These are phyloP conservation scores for Neohortaea acidophila DNA, from an alignment of 495 filamentous ascomycete species.

Conservation along the genomic window DNA sequence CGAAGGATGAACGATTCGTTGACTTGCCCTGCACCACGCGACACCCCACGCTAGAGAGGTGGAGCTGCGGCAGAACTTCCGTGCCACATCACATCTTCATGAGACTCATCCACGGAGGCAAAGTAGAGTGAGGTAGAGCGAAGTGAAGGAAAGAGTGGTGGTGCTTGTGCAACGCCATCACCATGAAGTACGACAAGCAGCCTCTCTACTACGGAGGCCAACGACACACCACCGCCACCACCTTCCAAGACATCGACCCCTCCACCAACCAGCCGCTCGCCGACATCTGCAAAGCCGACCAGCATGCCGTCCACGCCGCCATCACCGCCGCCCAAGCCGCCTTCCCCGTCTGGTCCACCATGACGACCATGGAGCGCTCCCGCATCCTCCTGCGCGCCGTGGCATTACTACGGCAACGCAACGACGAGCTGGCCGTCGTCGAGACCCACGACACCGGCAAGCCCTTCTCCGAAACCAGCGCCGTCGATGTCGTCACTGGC, in stretches of 20 bases:
- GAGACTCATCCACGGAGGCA: too few species aligned
- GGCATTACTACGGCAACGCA: constrained; percentile 45
- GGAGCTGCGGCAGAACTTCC: too few species aligned
- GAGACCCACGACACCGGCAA: constrained; percentile 66
- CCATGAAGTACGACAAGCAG: constrained; percentile 29
- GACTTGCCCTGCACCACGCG: too few species aligned
- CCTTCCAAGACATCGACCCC: constrained; percentile 54
- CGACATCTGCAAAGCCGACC: constrained; percentile 46
- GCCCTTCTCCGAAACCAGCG: constrained; percentile 57
- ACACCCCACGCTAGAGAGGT: too few species aligned
- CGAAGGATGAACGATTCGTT: too few species aligned
- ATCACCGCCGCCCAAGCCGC: constrained; percentile 44
- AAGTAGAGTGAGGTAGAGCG: too few species aligned
- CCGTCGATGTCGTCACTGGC: constrained; percentile 58
- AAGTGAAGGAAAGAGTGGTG: too few species aligned
- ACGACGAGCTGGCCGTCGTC: constrained; percentile 51
- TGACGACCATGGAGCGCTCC: constrained; percentile 45
- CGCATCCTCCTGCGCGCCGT: constrained; percentile 59
- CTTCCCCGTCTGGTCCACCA: constrained; percentile 52
- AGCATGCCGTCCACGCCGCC: constrained; percentile 49
- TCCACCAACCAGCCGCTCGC: constrained; percentile 48
- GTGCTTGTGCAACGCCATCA: too few species aligned
- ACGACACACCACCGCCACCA: constrained; percentile 41
- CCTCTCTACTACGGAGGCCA: constrained; percentile 57
- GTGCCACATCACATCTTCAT: too few species aligned